Evolutionary conservation across 345 rosid genomes (phyloP).

Genomic region (sweet orange (Citrus sinensis)): DNA sequence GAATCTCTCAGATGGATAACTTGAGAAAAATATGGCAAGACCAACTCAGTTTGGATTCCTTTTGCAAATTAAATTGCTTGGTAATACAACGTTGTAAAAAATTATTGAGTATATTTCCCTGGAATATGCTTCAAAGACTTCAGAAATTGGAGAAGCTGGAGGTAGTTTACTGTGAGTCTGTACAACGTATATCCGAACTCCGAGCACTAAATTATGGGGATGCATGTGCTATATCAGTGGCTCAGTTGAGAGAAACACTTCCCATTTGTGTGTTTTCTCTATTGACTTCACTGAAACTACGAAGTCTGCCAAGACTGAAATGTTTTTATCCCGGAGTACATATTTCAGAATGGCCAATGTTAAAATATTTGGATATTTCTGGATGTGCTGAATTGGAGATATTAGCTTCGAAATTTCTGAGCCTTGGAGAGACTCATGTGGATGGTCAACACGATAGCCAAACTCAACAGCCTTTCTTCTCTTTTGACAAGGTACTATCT

Average conservation of each 20-base stretch:
- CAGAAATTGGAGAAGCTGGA: not conserved
- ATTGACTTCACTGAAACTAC: not conserved
- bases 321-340: slow-evolving; percentile 4
- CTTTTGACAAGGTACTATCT: slow-evolving; percentile 3
- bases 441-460: not conserved
- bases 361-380: too few relatives aligned
- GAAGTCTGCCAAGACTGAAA: not conserved
- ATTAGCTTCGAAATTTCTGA: not conserved
- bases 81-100: too few relatives aligned
- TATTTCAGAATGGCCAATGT: slow-evolving; percentile 8
- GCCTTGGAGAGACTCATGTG: not conserved
- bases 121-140: not conserved
- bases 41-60: not conserved
- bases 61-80: not conserved
- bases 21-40: not conserved
- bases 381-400: slow-evolving; percentile 7
- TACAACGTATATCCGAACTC: too few relatives aligned
- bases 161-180: not conserved
- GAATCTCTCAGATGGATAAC: not conserved
- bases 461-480: not conserved
- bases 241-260: not conserved
- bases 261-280: slow-evolving; percentile 6
- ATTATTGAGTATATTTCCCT: not conserved
- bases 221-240: too few relatives aligned
- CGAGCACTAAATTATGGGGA: too few relatives aligned